Evolutionary conservation across 371 early-diverging fungal genomes (phyloP).

Genomic region (Caulochytrium protostelioides): DNA sequence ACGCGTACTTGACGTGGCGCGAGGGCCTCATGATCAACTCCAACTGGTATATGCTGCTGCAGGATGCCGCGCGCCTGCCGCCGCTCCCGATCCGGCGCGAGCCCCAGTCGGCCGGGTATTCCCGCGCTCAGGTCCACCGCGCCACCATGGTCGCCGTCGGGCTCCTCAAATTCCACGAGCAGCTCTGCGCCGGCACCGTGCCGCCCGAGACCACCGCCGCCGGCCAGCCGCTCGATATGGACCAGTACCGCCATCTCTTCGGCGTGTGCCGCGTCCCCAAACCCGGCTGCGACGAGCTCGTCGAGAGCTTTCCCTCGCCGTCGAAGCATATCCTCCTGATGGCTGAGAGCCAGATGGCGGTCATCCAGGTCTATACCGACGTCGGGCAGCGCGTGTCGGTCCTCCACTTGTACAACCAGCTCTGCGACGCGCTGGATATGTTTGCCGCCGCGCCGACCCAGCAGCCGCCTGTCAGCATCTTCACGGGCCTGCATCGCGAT

Average conservation of each 20-base stretch:
- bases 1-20: conserved; percentile 76
- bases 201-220: conserved; percentile 43
- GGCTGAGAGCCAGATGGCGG: conserved; percentile 57
- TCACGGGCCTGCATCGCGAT: neutral
- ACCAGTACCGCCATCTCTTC: conserved; percentile 65
- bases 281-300: conserved; percentile 38
- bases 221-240: conserved; percentile 57
- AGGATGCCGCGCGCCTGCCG: conserved; percentile 13
- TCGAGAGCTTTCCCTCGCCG: conserved; percentile 42
- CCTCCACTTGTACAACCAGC: too few relatives aligned
- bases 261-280: conserved; percentile 58
- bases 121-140: conserved; percentile 48
- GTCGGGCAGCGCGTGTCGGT: conserved; percentile 41
- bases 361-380: conserved; percentile 44
- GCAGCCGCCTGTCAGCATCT: neutral
- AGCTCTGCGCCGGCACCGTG: conserved; percentile 34
- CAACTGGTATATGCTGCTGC: conserved; percentile 56
- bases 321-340: conserved; percentile 60
- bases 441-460: neutral
- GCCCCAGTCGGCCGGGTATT: conserved; percentile 26
- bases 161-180: conserved; percentile 46
- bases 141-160: conserved; percentile 50
- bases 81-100: conserved; percentile 1
- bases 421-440: too few relatives aligned
- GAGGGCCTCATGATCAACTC: conserved; percentile 60